Percentiles rank a stretch among this genome's conserved stretches.
These are phyloP conservation scores for Termitomyces sp. DNA, from an alignment of 768 basidiomycete genomes.

Conservation along the genomic window DNA sequence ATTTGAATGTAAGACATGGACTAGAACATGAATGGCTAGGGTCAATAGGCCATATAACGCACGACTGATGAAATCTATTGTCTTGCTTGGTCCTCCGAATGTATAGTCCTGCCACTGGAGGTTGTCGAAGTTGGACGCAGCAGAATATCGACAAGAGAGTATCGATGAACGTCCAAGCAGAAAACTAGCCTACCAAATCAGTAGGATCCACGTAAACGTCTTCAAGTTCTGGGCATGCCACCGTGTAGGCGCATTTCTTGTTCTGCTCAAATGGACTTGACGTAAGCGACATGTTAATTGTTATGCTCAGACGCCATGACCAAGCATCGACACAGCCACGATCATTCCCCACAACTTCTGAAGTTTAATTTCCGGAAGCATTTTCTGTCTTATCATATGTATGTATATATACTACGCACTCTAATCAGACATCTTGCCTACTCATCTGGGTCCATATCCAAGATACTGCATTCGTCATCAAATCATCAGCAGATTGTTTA, in stretches of 20 bases:
- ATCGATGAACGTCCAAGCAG: neutral
- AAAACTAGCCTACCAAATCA: neutral
- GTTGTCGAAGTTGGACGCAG: neutral
- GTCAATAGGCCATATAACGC: neutral
- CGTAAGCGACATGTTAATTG: conserved; percentile 7
- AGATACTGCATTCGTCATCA: conserved; percentile 19
- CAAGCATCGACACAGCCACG: conserved; percentile 9
- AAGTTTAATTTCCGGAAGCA: neutral
- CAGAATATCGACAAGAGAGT: neutral
- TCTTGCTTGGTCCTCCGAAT: neutral
- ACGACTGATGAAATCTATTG: neutral
- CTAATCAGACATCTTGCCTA: conserved; percentile 6
- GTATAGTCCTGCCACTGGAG: neutral
- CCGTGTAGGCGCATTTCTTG: neutral
- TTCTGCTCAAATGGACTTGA: conserved; percentile 1
- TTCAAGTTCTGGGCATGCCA: conserved; percentile 1
- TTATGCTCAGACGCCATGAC: neutral
- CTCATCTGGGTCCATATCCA: conserved; percentile 34
- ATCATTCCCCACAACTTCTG: neutral
- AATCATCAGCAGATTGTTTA: neutral
- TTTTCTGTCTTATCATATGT: neutral
- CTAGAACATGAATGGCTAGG: neutral
- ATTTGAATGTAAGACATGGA: conserved; percentile 5
- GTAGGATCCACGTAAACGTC: neutral
- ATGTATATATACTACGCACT: neutral